Base-by-base conservation (phyloP, 164 flowering plant genomes). In the Taxillus chinensis region DNA sequence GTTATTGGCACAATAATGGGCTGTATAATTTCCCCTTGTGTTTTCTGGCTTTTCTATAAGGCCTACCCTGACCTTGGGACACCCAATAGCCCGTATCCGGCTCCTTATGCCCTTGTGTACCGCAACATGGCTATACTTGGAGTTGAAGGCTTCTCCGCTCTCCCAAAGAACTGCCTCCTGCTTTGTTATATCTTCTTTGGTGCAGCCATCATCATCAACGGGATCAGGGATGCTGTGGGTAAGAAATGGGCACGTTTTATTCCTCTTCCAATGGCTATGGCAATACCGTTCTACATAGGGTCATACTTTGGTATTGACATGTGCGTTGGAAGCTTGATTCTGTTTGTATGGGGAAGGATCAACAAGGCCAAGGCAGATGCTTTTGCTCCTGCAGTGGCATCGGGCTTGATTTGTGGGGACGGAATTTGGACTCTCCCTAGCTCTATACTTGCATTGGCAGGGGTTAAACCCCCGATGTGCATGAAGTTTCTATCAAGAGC, bases 241-340 rank as follows among this genome's bases (percentile, higher is more conserved):
- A 61, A 62, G 73, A 69, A 67, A 54, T 61, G 70, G 55, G 64
- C 71, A 7, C 53, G 77, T 61, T 78, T 68, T 56, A 76, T 76
- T 45, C 84, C 82, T 0, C 49, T 76, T 13, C 84, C 84, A 3
- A 80, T 80, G 84, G 82, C 80, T 5, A 78, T 78, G 80, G 82
- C 80, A 0, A 80, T 80, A 45, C 84, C 84, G 3, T 80, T 80
- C 62, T 80, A 74, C 48, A 4, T 78, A 2, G 84, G 84, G 2
- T 49, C 77, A 0, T 78, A 80, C 63, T 80, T 80, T 60, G 73
- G 78, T 40, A 76, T 80, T 13, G 84, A 80, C 48, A 78, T 76
- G 84, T 74, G 80, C 38, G 55, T 70, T 5, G 84, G 84, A 40
- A 80, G 82, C 71, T 64, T 78, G 77, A 74, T 78, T 15, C 16